Percentiles rank a stretch among this genome's conserved stretches.
phyloP scores from a whole-genome alignment of 108 stramenopile species.

The Schizochytrium sp. region DNA sequence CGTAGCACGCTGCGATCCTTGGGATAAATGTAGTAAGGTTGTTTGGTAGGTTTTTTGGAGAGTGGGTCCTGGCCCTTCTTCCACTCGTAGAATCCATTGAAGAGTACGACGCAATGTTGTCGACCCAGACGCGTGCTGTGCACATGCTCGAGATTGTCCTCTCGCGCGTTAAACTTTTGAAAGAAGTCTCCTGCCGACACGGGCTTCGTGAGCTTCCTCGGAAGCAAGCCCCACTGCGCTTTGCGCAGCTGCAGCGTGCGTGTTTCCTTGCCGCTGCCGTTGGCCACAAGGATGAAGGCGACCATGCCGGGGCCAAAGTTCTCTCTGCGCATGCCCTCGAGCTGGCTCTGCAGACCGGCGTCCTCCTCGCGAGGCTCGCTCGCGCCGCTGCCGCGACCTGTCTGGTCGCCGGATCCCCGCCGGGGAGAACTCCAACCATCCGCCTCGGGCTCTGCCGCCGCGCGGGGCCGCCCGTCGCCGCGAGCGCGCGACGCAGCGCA shows the following conservation, averaged over 20 bases:
- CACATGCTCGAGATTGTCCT: neutral
- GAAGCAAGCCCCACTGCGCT: neutral
- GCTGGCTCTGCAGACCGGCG: neutral
- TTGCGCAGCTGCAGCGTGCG: neutral
- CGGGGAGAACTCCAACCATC: neutral
- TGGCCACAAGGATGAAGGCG: neutral
- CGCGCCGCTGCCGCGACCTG: neutral
- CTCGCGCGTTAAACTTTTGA: neutral
- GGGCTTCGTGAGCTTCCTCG: neutral
- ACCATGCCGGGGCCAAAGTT: neutral
- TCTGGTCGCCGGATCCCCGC: neutral
- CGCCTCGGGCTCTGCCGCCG: neutral
- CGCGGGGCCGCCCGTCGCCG: neutral
- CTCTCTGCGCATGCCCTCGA: neutral
- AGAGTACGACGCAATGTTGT: neutral
- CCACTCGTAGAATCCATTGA: conserved; percentile 16
- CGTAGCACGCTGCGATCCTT: neutral
- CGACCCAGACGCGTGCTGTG: neutral
- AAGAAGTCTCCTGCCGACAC: neutral
- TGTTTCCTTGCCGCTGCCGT: neutral
- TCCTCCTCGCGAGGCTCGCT: neutral
- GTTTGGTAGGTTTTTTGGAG: neutral
- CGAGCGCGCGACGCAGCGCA: neutral
- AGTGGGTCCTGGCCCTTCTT: neutral
- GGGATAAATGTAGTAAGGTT: conserved; percentile 6